Evolutionary conservation across 768 basidiomycete genomes (phyloP), one percentile per base, ranked within the genome.

Genomic region (Termitomyces sp.): DNA sequence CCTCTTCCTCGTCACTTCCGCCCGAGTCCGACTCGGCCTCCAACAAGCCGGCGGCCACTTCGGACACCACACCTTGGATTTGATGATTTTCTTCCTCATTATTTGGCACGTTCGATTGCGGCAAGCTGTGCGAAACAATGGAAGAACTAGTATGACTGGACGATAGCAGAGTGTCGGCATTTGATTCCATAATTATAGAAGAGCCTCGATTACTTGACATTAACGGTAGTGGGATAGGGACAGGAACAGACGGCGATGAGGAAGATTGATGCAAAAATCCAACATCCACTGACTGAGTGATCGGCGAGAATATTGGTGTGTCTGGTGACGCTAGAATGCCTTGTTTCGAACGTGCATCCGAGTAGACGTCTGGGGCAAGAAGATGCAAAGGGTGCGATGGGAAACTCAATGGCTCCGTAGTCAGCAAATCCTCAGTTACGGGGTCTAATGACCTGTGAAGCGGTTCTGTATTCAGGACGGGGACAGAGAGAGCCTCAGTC

Each of bases 1-100:
- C 74, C 26, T 65, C 67, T 26, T 60, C 42, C 9, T 16, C 2
- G 30, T 50, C 58, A 16, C 35, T 30, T n/a, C 20, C 14, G 26
- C 36, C 36, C 3, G 36, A 26, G n/a, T 7, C 50, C 16, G 26
- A 16, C 36, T 35, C 26, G 16, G 6, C 36, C 28, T 54, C 48
- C 30, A 8, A 14, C 38, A 32, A 22, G 5, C 26, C 24, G 14
- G 48, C 32, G 14, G 48, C 48, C 32, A 33, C 48, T n/a, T 12
- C 30, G 10, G 3, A 26, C 18, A 22, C 36, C 6, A 16, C 24
- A 28, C 18, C 18, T 16, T 38, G 24, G 9, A 28, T 40, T 13
- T n/a, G 36, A 28, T 12, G 40, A 9, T 26, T 6, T 1, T 26
- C 35, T 26, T 52, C 36, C 24, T 52, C 36, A 18, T n/a, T 26